These are phyloP conservation scores for Geotrichum candidum DNA, from an alignment of 1,139 yeast species.

Conservation along the genomic window DNA sequence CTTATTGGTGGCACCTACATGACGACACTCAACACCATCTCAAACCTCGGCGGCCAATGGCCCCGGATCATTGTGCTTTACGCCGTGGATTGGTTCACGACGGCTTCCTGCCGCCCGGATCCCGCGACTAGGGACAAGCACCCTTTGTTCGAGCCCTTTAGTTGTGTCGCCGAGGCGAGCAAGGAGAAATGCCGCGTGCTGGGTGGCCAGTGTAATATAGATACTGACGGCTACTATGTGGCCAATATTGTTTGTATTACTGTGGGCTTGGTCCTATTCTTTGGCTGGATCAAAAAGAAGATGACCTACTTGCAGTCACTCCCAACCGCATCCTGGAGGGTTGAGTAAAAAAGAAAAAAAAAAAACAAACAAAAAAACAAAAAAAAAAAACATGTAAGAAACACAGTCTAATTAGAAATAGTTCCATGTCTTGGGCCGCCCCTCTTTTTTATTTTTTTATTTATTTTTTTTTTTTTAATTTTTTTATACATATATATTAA, in stretches of 20 bases:
- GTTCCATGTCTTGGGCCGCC: not conserved
- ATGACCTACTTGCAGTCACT: slow-evolving; percentile 53
- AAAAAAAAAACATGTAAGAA: not conserved
- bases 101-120: slow-evolving; percentile 47
- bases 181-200: slow-evolving; percentile 46
- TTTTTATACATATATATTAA: not conserved
- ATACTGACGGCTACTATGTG: slow-evolving; percentile 77
- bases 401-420: not conserved
- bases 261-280: slow-evolving; percentile 61
- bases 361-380: not conserved
- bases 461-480: not conserved
- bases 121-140: slow-evolving; percentile 6
- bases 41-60: slow-evolving; percentile 97
- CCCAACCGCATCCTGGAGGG: slow-evolving; percentile 68
- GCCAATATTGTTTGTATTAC: slow-evolving; percentile 67
- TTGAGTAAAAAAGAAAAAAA: slow-evolving; percentile 26
- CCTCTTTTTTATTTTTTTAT: not conserved
- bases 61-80: slow-evolving; percentile 74
- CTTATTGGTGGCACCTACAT: slow-evolving; percentile 94
- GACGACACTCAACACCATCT: slow-evolving; percentile 89
- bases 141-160: slow-evolving; percentile 32
- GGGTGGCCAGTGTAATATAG: slow-evolving; percentile 52
- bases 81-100: slow-evolving; percentile 73
- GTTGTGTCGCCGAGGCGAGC: slow-evolving; percentile 40
- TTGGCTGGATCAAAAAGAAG: slow-evolving; percentile 59